Evolutionary conservation across 306 rosid genomes (phyloP), one percentile per base, ranked within the genome.

Genomic region (Lathyrus aphaca): DNA sequence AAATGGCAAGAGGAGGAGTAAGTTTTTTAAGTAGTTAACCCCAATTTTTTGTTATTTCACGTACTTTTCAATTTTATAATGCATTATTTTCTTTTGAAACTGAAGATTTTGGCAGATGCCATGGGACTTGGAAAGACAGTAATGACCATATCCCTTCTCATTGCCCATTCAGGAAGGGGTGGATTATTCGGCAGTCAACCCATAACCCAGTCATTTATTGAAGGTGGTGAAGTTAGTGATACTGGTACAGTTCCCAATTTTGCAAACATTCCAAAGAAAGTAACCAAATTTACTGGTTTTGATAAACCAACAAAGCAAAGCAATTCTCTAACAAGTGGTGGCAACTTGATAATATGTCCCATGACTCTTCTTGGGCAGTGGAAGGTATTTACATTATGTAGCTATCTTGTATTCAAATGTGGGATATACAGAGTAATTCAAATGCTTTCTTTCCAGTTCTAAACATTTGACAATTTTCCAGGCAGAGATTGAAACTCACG

Each of bases 101-200:
- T 72, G 80, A 85, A 93, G 98, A 90, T 93, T 82, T 82, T 93
- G 77, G 98, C 97, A 72, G 98, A 93, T 90, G 86, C 97, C 68
- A 93, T 93, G 98, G 98, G 98, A 66, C 86, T 93, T 65, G 98
- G 98, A 73, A 93, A 93, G 90, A 93, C 98, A 64, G 84, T 93
- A 55, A 93, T 93, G 98, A 90, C 97, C 74, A 88, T 93, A 82
- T 78, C 96, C 23, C 96, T 92, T 76, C 96, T 92, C 70, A 81
- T 85, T 71, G 80, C 91, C 59, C 84, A 82, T 82, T 86, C 89
- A 63, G 87, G 83, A 69, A 82, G 83, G 61, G 83, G 84, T 80
- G 90, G 90, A 78, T 64, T 75, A 69, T 72, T 76, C 42, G 72
- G 60, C 75, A 76, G 74, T 85, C 95, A 81, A 73, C 70, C 65